phyloP scores from a whole-genome alignment of 2,329 filamentous ascomycete genomes.

The Penicillium sp. region DNA sequence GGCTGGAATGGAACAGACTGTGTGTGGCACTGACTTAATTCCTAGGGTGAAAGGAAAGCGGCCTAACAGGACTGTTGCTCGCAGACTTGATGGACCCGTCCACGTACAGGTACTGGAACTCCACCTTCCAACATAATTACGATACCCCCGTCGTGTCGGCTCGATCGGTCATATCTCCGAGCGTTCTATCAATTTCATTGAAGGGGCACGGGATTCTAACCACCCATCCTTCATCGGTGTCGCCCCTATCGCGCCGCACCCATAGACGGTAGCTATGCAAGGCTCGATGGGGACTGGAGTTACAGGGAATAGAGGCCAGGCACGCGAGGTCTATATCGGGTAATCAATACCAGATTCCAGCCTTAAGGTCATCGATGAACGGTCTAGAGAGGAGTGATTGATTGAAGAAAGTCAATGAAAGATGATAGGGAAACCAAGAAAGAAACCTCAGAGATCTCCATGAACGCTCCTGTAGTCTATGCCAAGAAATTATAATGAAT shows the following conservation, averaged over 20 bases:
- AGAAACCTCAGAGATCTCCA: no score
- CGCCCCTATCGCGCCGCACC: constrained; percentile 66
- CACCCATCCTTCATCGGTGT: constrained; percentile 67
- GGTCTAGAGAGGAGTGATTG: no score
- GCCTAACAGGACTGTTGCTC: background rate
- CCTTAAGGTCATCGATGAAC: no score
- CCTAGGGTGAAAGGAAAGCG: no score
- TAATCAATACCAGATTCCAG: background rate
- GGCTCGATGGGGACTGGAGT: background rate
- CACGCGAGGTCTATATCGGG: background rate
- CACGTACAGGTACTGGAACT: constrained; percentile 67
- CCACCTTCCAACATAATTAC: constrained; percentile 61
- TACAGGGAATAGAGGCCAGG: background rate
- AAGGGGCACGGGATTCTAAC: constrained; percentile 54
- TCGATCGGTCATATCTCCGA: constrained; percentile 61
- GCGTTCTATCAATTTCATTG: constrained; percentile 58
- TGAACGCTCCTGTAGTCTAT: no score
- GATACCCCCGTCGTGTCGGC: constrained; percentile 54
- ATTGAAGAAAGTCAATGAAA: no score
- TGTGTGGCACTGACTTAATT: background rate
- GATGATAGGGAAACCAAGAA: no score
- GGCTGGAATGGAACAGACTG: constrained; percentile 62
- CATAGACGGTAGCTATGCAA: constrained; percentile 36
- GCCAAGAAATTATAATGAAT: no score
- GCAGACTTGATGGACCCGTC: constrained; percentile 62